phyloP scores from a whole-genome alignment of 148 eudicot genomes.

The Silene latifolia region DNA sequence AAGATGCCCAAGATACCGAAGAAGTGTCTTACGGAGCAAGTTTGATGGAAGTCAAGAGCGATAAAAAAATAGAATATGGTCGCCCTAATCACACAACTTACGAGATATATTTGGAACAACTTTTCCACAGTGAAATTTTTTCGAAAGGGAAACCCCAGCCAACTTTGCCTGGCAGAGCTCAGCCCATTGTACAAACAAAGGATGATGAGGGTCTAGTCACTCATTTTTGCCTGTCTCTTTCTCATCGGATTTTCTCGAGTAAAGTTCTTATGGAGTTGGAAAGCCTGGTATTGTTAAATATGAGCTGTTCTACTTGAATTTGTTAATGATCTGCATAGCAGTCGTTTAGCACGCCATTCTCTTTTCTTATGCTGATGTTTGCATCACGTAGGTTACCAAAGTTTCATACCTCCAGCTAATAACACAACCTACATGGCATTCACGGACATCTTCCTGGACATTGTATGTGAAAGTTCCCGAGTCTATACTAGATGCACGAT shows the following conservation, averaged over 20 bases:
- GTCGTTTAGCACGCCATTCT: not conserved
- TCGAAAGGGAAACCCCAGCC: slow-evolving; percentile 50
- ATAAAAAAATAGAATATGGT: slow-evolving; percentile 28
- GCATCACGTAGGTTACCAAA: slow-evolving; percentile 44
- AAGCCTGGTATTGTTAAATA: slow-evolving; percentile 54
- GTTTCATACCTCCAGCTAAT: slow-evolving; percentile 73
- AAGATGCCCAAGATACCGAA: slow-evolving; percentile 36
- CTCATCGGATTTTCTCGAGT: slow-evolving; percentile 78
- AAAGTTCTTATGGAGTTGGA: slow-evolving; percentile 75
- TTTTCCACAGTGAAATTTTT: slow-evolving; percentile 77
- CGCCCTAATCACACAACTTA: slow-evolving; percentile 56
- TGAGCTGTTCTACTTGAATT: not conserved
- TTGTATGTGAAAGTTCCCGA: slow-evolving; percentile 61
- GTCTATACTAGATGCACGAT: slow-evolving; percentile 47
- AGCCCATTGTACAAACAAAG: slow-evolving; percentile 44
- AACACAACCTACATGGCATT: slow-evolving; percentile 94
- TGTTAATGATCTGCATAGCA: not conserved
- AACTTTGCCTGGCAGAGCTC: slow-evolving; percentile 37
- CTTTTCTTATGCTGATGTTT: slow-evolving; percentile 14
- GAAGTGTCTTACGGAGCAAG: slow-evolving; percentile 43
- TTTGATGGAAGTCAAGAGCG: slow-evolving; percentile 29
- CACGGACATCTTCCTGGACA: slow-evolving; percentile 87
- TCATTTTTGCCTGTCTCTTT: slow-evolving; percentile 88
- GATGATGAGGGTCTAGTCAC: slow-evolving; percentile 65
- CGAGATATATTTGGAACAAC: slow-evolving; percentile 72